Conservation (phyloP, 2,329 filamentous ascomycete species). For the Thielaviopsis musarum region DNA sequence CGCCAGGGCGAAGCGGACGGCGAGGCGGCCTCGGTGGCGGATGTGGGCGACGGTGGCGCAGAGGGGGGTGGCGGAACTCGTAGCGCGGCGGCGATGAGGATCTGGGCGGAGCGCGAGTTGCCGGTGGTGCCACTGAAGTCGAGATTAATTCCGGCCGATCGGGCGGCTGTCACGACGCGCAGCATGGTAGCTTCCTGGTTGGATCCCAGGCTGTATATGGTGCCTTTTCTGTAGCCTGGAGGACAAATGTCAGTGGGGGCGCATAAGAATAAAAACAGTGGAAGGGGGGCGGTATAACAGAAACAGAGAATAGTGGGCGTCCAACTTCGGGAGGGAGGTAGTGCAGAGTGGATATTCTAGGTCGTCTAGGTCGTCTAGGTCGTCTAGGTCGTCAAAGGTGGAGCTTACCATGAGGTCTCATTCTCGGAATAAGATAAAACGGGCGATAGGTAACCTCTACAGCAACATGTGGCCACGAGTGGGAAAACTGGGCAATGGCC, state of each 20-base stretch:
- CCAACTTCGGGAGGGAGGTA: neutral
- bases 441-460: slow-evolving; percentile 32
- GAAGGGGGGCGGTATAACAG: neutral
- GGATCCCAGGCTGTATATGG: slow-evolving; percentile 21
- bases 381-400: neutral
- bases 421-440: slow-evolving; percentile 26
- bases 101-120: slow-evolving; percentile 28
- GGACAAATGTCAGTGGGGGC: neutral
- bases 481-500: slow-evolving; percentile 26
- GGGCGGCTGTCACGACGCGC: slow-evolving; percentile 20
- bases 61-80: slow-evolving; percentile 18
- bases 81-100: slow-evolving; percentile 28
- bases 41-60: neutral
- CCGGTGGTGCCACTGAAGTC: slow-evolving; percentile 26
- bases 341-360: neutral
- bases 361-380: neutral
- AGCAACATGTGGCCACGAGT: slow-evolving; percentile 24
- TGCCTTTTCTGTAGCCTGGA: slow-evolving; percentile 21
- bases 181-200: slow-evolving; percentile 17
- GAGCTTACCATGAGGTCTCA: slow-evolving; percentile 16
- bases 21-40: slow-evolving; percentile 12
- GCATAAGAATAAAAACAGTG: neutral
- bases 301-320: neutral
- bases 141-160: slow-evolving; percentile 24
- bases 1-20: neutral